phyloP scores from a whole-genome alignment of 2,329 filamentous ascomycete genomes.

The Lachnellula suecica region DNA sequence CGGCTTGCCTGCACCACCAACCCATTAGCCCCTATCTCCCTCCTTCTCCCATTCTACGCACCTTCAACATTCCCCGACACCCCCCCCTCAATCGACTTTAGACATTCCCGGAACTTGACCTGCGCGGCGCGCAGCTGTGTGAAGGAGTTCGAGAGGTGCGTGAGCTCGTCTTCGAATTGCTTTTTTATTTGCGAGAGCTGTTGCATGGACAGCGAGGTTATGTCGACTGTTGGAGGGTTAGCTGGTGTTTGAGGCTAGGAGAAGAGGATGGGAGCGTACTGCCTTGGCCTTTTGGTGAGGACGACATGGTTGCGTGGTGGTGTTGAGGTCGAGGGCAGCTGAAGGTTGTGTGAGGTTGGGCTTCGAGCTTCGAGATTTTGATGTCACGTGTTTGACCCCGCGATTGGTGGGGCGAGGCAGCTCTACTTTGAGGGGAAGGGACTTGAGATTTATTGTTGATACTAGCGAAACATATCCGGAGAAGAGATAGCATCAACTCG shows the following conservation, averaged over 20 bases:
- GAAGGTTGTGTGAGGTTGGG: neutral
- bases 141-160: conserved; percentile 89
- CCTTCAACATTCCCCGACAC: conserved; percentile 41
- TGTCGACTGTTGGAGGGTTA: conserved; percentile 49
- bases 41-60: conserved; percentile 10
- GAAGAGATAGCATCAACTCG: no score
- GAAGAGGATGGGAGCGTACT: conserved; percentile 4
- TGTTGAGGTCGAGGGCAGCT: neutral
- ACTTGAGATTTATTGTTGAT: no score
- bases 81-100: conserved; percentile 69
- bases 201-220: conserved; percentile 76
- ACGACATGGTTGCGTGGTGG: conserved; percentile 1
- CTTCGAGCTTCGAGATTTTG: neutral
- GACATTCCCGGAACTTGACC: conserved; percentile 87
- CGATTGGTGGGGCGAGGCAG: neutral
- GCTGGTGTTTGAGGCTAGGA: neutral
- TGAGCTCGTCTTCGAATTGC: conserved; percentile 92
- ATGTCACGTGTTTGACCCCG: neutral
- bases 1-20: conserved; percentile 40
- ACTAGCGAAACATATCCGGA: no score
- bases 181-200: conserved; percentile 92
- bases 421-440: no score
- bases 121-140: conserved; percentile 87
- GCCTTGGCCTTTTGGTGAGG: conserved; percentile 17
- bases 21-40: conserved; percentile 7